Conservation (phyloP, 805 yeast genomes). For the Ogataea populi-albae region DNA sequence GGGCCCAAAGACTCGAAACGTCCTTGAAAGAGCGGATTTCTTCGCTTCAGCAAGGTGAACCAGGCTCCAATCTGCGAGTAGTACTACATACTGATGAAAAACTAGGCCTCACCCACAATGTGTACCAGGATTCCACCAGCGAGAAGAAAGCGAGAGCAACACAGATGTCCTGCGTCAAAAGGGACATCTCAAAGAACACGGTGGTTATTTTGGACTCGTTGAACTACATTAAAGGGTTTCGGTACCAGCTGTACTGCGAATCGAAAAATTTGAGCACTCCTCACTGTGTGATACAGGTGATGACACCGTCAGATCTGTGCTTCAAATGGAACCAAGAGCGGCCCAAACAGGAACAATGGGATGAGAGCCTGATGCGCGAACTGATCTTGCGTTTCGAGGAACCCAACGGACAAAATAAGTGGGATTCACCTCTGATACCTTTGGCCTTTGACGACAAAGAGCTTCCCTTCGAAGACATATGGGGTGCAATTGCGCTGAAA, state of each 20-base stretch:
- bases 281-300: conserved; percentile 76
- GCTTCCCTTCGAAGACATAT: conserved; percentile 64
- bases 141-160: conserved; percentile 83
- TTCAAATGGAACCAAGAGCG: conserved; percentile 54
- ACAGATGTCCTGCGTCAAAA: conserved; percentile 85
- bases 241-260: conserved; percentile 93
- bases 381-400: conserved; percentile 88
- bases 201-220: conserved; percentile 84
- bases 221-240: conserved; percentile 89
- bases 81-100: conserved; percentile 74
- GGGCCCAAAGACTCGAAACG: conserved; percentile 56
- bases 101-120: conserved; percentile 65
- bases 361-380: conserved; percentile 58
- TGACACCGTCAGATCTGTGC: conserved; percentile 64
- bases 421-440: conserved; percentile 92
- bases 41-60: conserved; percentile 37
- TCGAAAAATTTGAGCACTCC: conserved; percentile 82
- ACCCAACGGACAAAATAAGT: conserved; percentile 78
- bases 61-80: conserved; percentile 57
- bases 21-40: conserved; percentile 47
- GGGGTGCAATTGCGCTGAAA: conserved; percentile 58
- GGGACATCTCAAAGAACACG: conserved; percentile 65
- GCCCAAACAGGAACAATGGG: conserved; percentile 50
- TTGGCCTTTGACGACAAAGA: conserved; percentile 54
- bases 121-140: conserved; percentile 65